phyloP scores from a whole-genome alignment of 2,329 filamentous ascomycete genomes.

The Aspergillus udagawae region DNA sequence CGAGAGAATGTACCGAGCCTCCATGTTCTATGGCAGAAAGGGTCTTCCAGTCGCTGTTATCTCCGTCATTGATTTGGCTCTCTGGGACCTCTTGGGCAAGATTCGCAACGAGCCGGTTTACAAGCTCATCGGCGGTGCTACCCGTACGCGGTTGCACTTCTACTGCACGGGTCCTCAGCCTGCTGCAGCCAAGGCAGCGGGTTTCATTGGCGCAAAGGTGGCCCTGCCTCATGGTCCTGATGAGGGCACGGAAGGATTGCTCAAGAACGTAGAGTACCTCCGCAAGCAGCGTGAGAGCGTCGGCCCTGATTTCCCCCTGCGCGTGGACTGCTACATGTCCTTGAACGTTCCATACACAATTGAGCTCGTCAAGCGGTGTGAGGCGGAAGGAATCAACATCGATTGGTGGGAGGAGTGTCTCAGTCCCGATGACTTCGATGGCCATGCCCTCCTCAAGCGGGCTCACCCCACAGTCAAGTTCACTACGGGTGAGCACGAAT shows the following conservation, averaged over 20 bases:
- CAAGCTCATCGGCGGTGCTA: slow-evolving; percentile 89
- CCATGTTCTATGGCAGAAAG: slow-evolving; percentile 96
- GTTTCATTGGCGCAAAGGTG: slow-evolving; percentile 88
- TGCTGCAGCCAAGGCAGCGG: slow-evolving; percentile 73
- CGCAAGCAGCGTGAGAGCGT: slow-evolving; percentile 78
- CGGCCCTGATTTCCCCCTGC: slow-evolving; percentile 84
- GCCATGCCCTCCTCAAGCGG: slow-evolving; percentile 82
- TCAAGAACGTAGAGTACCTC: slow-evolving; percentile 87
- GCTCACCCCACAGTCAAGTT: slow-evolving; percentile 89
- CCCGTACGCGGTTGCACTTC: slow-evolving; percentile 76
- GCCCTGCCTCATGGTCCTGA: slow-evolving; percentile 85
- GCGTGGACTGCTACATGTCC: slow-evolving; percentile 97
- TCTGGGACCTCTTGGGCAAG: slow-evolving; percentile 92
- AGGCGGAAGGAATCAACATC: slow-evolving; percentile 76
- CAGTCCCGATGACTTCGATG: slow-evolving; percentile 86
- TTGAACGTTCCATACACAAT: slow-evolving; percentile 91
- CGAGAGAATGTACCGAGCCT: slow-evolving; percentile 93
- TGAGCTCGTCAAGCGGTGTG: slow-evolving; percentile 77
- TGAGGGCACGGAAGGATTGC: slow-evolving; percentile 74
- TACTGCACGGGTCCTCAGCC: slow-evolving; percentile 94
- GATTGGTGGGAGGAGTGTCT: slow-evolving; percentile 98
- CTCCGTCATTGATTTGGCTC: slow-evolving; percentile 85
- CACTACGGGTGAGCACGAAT: slow-evolving; percentile 94
- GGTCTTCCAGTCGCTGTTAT: slow-evolving; percentile 87
- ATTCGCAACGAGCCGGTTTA: slow-evolving; percentile 90